Base-by-base conservation (phyloP, 2,329 filamentous ascomycete species). In the Amauroascus verrucosus region DNA sequence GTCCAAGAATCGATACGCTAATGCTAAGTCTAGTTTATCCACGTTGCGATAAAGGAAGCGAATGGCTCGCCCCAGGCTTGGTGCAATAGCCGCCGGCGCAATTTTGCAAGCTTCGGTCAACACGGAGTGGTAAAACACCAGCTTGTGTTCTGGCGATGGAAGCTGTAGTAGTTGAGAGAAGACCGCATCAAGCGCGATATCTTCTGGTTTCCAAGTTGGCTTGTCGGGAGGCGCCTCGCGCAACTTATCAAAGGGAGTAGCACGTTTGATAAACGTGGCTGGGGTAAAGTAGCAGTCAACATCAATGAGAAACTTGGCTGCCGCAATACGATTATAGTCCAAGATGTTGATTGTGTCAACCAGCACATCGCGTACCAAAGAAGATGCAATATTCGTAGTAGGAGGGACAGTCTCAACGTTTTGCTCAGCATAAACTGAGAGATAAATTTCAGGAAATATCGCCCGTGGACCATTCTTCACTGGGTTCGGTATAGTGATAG, bases 101-200 rank as follows among this genome's bases (percentile, higher is more conserved):
- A 97, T 83, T 72, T 95, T 97, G 75, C 93, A 98, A 55, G 88
- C 83, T 69, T 98, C 91, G 0, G 91, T 97, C 48, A 98, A 81
- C 2, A 97, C 83, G 0, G 90, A 86, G 70, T 98, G 93, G 68
- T 96, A 98, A 71, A 95, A 98, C 8, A 98, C 88, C 1, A 95
- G 77, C 70, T 96, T 96, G 72, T 95, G 89, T 70, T 95, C 88
- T 0, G 93, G 82, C 2, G 76, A 78, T 3, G 93, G 93, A 35
- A 98, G 78, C 67, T 88, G 86, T 65, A 95, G 87, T 40, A 98
- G 77, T 69, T 97, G 91, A 1, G 90, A 95, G 69, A 98, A 98
- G 54, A 97, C 88, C 4, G 91, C 89, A 68, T 98, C 93, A n/a
- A 98, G 88, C 2, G 86, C 87, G 55, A 97, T 86, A 70, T 98